phyloP scores from a whole-genome alignment of 2,329 filamentous ascomycete species.

The Exophiala bonariae region DNA sequence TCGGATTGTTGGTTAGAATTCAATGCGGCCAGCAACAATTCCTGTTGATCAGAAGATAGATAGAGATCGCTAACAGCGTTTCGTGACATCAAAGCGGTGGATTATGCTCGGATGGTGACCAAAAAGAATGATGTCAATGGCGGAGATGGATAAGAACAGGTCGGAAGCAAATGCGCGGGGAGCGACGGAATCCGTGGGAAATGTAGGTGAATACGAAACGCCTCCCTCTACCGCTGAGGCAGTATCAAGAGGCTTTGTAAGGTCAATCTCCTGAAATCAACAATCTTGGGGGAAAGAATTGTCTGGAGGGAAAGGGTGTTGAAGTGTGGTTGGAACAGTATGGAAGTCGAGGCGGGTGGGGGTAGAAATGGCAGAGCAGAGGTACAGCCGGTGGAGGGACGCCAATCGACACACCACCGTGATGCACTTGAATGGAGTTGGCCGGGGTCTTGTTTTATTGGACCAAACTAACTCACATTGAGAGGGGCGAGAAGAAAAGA shows the following conservation, averaged over 20 bases:
- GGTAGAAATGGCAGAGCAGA: not conserved
- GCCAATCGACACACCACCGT: too few relatives aligned
- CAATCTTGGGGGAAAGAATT: too few relatives aligned
- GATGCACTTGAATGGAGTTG: too few relatives aligned
- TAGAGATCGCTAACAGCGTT: conserved; percentile 50
- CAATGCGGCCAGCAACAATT: conserved; percentile 72
- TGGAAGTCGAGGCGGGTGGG: not conserved
- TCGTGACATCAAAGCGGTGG: conserved; percentile 14
- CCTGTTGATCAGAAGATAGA: conserved; percentile 75
- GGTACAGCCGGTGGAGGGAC: too few relatives aligned
- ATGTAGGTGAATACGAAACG: not conserved
- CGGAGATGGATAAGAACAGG: too few relatives aligned
- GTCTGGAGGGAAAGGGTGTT: too few relatives aligned
- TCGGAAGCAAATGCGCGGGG: too few relatives aligned
- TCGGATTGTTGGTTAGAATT: conserved; percentile 61
- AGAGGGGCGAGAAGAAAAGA: not conserved
- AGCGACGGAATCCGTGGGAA: not conserved
- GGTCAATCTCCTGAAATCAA: not conserved
- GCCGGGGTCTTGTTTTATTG: not conserved
- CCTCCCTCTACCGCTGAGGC: conserved; percentile 13
- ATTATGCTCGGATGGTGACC: not conserved
- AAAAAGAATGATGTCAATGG: too few relatives aligned
- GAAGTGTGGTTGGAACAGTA: too few relatives aligned
- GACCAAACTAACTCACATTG: conserved; percentile 1
- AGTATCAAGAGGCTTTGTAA: conserved; percentile 14